Evolutionary conservation across 2,329 filamentous ascomycete species (phyloP), one percentile per base, ranked within the genome.

Genomic region (Aspergillus bombycis): DNA sequence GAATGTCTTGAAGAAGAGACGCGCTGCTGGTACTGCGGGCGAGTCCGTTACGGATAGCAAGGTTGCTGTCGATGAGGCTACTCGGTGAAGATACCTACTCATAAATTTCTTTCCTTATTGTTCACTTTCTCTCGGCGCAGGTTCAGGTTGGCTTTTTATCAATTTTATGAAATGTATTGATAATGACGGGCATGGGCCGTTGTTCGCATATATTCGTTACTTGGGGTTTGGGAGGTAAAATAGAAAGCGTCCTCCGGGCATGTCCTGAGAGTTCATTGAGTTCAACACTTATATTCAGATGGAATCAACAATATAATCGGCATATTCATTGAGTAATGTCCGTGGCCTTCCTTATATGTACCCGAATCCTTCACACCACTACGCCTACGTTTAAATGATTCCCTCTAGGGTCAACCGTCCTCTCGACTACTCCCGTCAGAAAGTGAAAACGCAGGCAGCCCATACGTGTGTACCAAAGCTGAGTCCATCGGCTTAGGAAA

Each of bases 1-100:
- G 84, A 99, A 99, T 72, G 94, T 99, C 23, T 82, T 99, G 64
- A 91, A 92, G 80, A 96, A 96, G 87, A 85, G 93, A 63, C 74
- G 75, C 30, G 67, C 70, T 23, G 71, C 68, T 23, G 70, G 72
- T 56, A 71, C 69, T 23, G 66, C 69, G 34, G 67, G 71, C 4
- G 74, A 74, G 38, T 68, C 70, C 28, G 70, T 71, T 21, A 64
- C 66, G 28, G 71, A 74, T 12, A 68, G 73, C 62, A 69, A 68
- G 36, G 52, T 71, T 57, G 64, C 68, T 62, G 63, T 67, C 19
- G 73, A 71, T 34, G 73, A 74, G 57, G 69, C 70, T 34, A 69
- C 69, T 19, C 70, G 69, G 46, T 78, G 64, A 75, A 63, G 16
- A n/a, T n/a, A n/a, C n/a, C 43, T 58, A 46, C 45, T 16, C 58